These are phyloP conservation scores for Hordeum marinum DNA, from an alignment of 176 grass and related monocot genomes.

Conservation along the genomic window DNA sequence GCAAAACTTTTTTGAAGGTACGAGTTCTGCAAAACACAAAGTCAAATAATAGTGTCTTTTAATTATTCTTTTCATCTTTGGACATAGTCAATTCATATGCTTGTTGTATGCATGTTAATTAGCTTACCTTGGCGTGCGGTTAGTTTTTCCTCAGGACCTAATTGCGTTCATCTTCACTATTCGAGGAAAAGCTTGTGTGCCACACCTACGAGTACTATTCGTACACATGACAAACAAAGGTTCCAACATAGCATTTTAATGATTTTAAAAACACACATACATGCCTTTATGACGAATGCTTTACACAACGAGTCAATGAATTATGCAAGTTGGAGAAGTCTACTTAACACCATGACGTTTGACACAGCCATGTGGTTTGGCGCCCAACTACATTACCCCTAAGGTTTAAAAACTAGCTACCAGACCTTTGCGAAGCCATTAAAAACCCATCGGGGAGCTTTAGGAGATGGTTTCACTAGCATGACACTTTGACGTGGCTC, in stretches of 20 bases:
- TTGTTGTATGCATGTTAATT: slow-evolving; percentile 9
- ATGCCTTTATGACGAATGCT: not conserved
- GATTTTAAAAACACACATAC: not conserved
- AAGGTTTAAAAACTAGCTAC: not conserved
- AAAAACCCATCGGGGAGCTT: not conserved
- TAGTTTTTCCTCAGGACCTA: not conserved
- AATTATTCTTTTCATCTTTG: not conserved
- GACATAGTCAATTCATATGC: not conserved
- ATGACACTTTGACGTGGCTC: not conserved
- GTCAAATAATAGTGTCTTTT: slow-evolving; percentile 6
- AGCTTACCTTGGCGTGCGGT: not conserved
- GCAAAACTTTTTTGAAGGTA: slow-evolving; percentile 41
- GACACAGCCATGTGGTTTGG: not conserved
- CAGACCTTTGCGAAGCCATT: not conserved
- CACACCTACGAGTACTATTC: not conserved
- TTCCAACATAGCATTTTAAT: not conserved
- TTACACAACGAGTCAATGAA: not conserved
- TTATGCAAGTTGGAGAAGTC: not conserved
- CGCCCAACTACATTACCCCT: not conserved
- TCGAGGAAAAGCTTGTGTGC: not conserved
- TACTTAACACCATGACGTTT: not conserved
- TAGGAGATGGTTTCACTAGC: not conserved
- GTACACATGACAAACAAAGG: not conserved
- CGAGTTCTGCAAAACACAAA: slow-evolving; percentile 9
- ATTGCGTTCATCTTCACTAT: not conserved